Percentiles rank a stretch among this genome's conserved stretches.
These are phyloP conservation scores for Calycina marina DNA, from an alignment of 2,329 filamentous ascomycete species.

Conservation along the genomic window DNA sequence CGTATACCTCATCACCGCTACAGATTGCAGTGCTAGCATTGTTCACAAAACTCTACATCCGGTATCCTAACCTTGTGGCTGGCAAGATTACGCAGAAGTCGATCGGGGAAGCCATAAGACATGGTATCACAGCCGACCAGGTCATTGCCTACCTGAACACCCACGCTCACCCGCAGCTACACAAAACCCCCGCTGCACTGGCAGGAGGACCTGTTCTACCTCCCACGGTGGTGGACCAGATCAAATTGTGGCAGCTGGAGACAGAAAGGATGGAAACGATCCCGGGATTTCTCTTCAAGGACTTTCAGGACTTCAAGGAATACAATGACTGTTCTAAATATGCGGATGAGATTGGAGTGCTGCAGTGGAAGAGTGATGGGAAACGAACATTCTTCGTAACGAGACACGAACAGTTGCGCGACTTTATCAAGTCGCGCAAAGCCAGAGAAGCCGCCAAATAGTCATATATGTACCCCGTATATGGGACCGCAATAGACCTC, in stretches of 20 bases:
- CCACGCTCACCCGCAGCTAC: conserved; percentile 91
- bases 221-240: conserved; percentile 93
- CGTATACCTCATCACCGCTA: conserved; percentile 85
- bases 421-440: conserved; percentile 58
- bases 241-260: conserved; percentile 93
- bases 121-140: conserved; percentile 88
- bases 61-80: conserved; percentile 87
- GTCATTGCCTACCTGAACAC: conserved; percentile 86
- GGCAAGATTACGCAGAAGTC: conserved; percentile 82
- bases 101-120: conserved; percentile 71
- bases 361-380: conserved; percentile 72
- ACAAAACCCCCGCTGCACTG: conserved; percentile 30
- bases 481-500: background rate
- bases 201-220: conserved; percentile 55
- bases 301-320: conserved; percentile 60
- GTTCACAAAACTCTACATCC: conserved; percentile 75
- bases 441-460: conserved; percentile 23
- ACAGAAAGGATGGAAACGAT: conserved; percentile 84
- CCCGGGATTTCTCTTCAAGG: conserved; percentile 74
- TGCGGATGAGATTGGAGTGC: conserved; percentile 78
- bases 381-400: conserved; percentile 84
- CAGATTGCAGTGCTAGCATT: conserved; percentile 90
- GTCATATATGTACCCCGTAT: background rate
- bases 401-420: conserved; percentile 74
- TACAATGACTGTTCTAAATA: conserved; percentile 60